A percentile compares a stretch with the other conserved stretches of the same genome.
phyloP scores from a whole-genome alignment of 2,329 filamentous ascomycete genomes.

The Aureobasidium sp. region DNA sequence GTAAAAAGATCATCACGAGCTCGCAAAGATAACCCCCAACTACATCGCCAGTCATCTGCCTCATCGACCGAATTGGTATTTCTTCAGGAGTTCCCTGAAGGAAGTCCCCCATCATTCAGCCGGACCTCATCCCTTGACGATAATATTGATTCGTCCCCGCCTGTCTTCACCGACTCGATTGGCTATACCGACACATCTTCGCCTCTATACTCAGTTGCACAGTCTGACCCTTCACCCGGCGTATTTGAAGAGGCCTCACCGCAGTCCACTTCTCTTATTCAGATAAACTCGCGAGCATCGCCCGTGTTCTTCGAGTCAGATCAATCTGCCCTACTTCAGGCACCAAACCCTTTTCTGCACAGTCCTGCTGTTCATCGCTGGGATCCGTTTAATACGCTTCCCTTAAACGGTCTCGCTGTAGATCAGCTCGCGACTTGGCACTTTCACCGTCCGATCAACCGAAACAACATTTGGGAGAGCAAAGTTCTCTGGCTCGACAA shows the following conservation, averaged over 20 bases:
- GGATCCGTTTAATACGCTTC: slow-evolving; percentile 8
- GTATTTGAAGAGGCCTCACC: not conserved
- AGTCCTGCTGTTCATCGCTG: slow-evolving; percentile 4
- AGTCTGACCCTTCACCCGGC: not conserved
- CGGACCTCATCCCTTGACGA: not conserved
- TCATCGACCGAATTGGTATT: slow-evolving; percentile 4
- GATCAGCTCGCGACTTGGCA: slow-evolving; percentile 7
- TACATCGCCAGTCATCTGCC: slow-evolving; percentile 6
- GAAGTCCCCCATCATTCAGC: not conserved
- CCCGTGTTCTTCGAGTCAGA: not conserved
- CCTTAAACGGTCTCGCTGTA: slow-evolving; percentile 4
- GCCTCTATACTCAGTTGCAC: not conserved
- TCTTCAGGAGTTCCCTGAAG: slow-evolving; percentile 2
- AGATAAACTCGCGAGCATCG: not conserved
- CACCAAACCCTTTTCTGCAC: slow-evolving; percentile 1
- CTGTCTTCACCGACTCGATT: not conserved
- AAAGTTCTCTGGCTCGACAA: slow-evolving; percentile 11
- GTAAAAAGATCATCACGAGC: slow-evolving; percentile 8
- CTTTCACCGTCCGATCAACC: slow-evolving; percentile 4
- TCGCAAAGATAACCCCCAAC: not conserved
- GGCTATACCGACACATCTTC: not conserved
- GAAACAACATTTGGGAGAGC: slow-evolving; percentile 10
- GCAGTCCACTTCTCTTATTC: not conserved
- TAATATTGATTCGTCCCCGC: not conserved
- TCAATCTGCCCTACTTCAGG: not conserved